phyloP scores from a whole-genome alignment of 192 early-diverging fungal genomes.

The Backusella sp. region DNA sequence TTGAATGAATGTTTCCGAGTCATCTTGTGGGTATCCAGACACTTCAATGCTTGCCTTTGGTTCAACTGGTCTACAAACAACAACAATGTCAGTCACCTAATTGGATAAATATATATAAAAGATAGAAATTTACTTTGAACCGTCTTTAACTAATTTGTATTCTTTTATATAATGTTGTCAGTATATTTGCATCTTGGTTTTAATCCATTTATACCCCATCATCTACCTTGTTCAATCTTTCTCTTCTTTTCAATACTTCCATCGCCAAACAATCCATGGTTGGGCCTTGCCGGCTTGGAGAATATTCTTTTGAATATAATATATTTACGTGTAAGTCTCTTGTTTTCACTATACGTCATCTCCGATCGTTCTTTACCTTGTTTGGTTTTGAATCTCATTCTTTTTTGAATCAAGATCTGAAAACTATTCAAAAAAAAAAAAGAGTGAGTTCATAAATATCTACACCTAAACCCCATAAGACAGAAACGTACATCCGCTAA shows the following conservation, averaged over 20 bases:
- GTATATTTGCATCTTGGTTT: neutral
- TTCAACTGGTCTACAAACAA: neutral
- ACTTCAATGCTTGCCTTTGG: slow-evolving; percentile 3
- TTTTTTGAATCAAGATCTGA: neutral
- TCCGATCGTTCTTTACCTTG: neutral
- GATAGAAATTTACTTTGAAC: neutral
- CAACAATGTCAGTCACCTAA: neutral
- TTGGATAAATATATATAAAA: neutral
- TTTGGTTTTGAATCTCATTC: neutral
- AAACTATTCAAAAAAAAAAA: neutral
- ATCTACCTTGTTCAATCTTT: neutral
- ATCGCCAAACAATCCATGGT: neutral
- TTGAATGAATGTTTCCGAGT: neutral
- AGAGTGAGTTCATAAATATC: neutral
- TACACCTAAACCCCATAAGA: neutral
- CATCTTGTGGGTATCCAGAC: neutral
- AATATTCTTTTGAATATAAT: neutral
- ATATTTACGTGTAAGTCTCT: neutral
- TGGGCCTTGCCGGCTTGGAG: neutral
- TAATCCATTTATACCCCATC: neutral
- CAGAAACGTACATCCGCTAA: neutral
- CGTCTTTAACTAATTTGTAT: neutral
- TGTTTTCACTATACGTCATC: neutral
- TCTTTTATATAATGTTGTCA: neutral
- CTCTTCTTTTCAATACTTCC: neutral